Evolutionary conservation across 495 filamentous ascomycete genomes (phyloP), one percentile per base, ranked within the genome.

Genomic region (Podospora pseudocomata): DNA sequence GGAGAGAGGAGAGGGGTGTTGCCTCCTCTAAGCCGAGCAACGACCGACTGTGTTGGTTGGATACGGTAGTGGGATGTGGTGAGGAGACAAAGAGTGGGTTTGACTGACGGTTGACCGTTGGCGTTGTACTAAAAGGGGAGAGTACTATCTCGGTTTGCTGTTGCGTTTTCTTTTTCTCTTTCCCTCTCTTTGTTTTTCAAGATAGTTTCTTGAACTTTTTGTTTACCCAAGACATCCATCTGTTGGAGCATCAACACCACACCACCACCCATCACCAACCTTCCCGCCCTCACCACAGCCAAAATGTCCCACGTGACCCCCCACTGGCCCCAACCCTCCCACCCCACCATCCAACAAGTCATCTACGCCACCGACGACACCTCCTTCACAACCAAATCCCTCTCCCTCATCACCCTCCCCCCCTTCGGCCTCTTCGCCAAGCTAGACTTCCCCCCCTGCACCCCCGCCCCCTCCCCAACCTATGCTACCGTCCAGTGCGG

Each of bases 401-500:
- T 86, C 69, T 91, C 89, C 53, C 83, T 82, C 55, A 76, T 90
- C 69, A 74, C 82, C 20, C 82, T 92, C 4, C 86, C 88, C 11
- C 85, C 90, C 4, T 90, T 87, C 67, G 85, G 77, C 30, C 76
- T 82, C 55, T 91, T 88, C 74, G 82, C 88, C 63, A 81, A 81
- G 59, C 39, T 86, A 64, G 73, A 73, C 49, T 81, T 82, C 66
- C 83, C 84, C 15, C 85, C 86, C 15, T 90, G 87, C 68, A 86
- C 86, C 6, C 69, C 75, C 16, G 84, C 82, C 66, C 64, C 72
- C 4, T 70, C 75, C 61, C 84, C 88, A 15, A 89, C 89, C 26
- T 92, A 91, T 76, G 86, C 87, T 15, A 89, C 86, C 16, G 90
- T 92, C 20, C 90, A 93, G 74, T 86, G 85, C 34, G 85, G 85